Evolutionary conservation across 2,329 filamentous ascomycete species (phyloP), one percentile per base, ranked within the genome.

Genomic region (Aspergillus fumigatiaffinis): DNA sequence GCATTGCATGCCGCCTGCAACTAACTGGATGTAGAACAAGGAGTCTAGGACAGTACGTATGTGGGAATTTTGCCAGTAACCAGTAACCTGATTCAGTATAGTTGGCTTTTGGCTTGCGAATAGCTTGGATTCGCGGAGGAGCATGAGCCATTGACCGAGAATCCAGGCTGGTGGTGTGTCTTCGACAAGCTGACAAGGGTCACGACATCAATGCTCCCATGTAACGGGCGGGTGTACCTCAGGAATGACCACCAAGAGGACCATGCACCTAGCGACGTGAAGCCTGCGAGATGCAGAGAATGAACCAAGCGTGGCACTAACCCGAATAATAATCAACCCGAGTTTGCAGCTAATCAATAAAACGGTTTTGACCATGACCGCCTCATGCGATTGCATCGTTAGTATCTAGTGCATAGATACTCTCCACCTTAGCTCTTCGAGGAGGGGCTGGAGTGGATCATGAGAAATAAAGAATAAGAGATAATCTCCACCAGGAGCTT

Each of bases 251-350:
- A 66, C 50, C 56, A 50, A 54, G 57, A 61, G 65, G 57, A 58
- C 62, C 61, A 61, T 68, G 63, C 63, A 58, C 56, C 42, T 35
- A 50, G 46, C 47, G 41, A 58, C 51, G 50, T 56, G 54, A 56
- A 60, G 41, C n/a, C 41, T 21, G 41, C 20, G n/a, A 21, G n/a
- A 21, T 44, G 41, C 53, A 52, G 59, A 49, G 53, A 42, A 46
- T 60, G 59, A 56, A 57, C 58, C 62, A 60, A 66, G 56, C 58
- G 44, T 55, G 55, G 55, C 56, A 57, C 60, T 63, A 64, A 61
- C 38, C 14, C 12, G 21, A 23, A 28, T 38, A 12, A 26, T 62
- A 55, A 51, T 35, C 48, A 50, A 54, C 7, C 50, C 50, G 32
- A 41, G 50, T 29, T 10, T 38, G 32, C 32, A 38, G 32, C 32